These are phyloP conservation scores for Byssothecium circinans DNA, from an alignment of 2,329 filamentous ascomycete species.

Conservation along the genomic window DNA sequence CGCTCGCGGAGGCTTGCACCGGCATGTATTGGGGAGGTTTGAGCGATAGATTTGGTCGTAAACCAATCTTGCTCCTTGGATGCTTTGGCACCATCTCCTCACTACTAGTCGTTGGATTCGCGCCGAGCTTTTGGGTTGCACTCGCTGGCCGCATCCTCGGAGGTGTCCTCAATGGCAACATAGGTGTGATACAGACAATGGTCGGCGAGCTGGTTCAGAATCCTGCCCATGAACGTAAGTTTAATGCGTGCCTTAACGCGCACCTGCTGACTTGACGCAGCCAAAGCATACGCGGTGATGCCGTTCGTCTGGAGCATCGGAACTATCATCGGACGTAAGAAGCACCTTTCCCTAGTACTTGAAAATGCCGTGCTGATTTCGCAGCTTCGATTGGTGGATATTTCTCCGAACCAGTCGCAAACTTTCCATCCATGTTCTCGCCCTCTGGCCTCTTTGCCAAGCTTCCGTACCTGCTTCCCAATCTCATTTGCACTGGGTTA, in stretches of 20 bases:
- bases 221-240: slow-evolving; percentile 82
- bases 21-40: slow-evolving; percentile 63
- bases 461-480: slow-evolving; percentile 88
- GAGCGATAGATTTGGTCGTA: slow-evolving; percentile 44
- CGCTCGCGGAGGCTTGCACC: slow-evolving; percentile 80
- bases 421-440: slow-evolving; percentile 73
- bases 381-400: slow-evolving; percentile 77
- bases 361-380: slow-evolving; percentile 19
- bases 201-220: slow-evolving; percentile 83
- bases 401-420: slow-evolving; percentile 75
- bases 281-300: slow-evolving; percentile 86
- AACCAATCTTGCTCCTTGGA: slow-evolving; percentile 44
- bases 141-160: slow-evolving; percentile 74
- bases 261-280: slow-evolving; percentile 45
- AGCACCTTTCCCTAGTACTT: slow-evolving; percentile 4
- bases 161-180: slow-evolving; percentile 86
- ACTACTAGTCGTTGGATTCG: slow-evolving; percentile 79
- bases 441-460: slow-evolving; percentile 68
- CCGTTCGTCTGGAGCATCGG: slow-evolving; percentile 92
- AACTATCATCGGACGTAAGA: slow-evolving; percentile 71
- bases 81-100: slow-evolving; percentile 81
- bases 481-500: slow-evolving; percentile 77
- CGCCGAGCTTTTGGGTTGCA: slow-evolving; percentile 81
- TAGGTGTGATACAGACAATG: slow-evolving; percentile 87
- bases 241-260: not conserved